Conservation (phyloP, 495 filamentous ascomycete species). For the Trichoderma erinaceum region DNA sequence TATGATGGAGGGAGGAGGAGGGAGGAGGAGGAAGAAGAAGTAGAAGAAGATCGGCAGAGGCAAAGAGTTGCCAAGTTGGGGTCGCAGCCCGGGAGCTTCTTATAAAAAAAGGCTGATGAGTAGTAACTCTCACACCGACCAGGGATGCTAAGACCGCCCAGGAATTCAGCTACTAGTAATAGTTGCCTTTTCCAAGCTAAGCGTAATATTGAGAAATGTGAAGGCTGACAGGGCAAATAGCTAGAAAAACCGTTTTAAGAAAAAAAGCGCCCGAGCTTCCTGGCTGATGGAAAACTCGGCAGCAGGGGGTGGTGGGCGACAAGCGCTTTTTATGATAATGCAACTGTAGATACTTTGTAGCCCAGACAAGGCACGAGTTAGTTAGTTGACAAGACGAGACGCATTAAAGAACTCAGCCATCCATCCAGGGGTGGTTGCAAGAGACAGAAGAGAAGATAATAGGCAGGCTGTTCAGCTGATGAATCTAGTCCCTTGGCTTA, state of each 20-base stretch:
- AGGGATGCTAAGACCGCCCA: too few relatives aligned
- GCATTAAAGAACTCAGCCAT: neutral
- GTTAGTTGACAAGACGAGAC: neutral
- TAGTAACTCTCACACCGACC: neutral
- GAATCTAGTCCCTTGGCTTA: too few relatives aligned
- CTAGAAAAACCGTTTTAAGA: neutral
- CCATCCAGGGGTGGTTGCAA: neutral
- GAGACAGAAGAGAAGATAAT: neutral
- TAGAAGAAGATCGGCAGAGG: neutral
- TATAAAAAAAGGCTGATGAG: neutral
- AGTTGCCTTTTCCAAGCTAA: too few relatives aligned
- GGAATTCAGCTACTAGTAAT: too few relatives aligned
- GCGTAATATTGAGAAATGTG: too few relatives aligned
- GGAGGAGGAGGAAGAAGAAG: neutral
- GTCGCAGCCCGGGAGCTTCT: neutral
- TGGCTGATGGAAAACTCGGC: neutral
- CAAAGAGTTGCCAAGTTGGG: neutral
- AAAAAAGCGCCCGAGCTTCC: neutral
- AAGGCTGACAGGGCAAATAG: neutral
- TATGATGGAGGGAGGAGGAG: neutral
- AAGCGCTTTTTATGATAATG: conserved; percentile 9
- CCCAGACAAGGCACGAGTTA: neutral
- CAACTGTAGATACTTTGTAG: neutral
- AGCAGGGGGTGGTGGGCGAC: neutral
- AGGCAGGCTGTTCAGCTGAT: too few relatives aligned